Conservation (phyloP, 139 green algal genomes). For the Closterium sp. region DNA sequence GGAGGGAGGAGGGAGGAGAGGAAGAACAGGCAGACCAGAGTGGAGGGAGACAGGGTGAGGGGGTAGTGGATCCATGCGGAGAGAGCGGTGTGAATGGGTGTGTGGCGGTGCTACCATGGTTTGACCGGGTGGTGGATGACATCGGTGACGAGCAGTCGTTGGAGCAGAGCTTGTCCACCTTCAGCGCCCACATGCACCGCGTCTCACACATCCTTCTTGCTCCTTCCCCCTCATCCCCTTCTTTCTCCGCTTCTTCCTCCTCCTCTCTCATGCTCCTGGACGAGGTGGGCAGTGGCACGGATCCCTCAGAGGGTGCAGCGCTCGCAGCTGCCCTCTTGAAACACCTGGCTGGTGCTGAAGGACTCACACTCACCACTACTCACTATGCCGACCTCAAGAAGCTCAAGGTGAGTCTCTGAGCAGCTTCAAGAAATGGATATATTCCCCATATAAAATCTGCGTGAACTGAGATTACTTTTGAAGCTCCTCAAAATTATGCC, state of each 20-base stretch:
- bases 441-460: no score
- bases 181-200: slow-evolving; percentile 48
- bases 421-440: no score
- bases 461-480: no score
- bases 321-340: slow-evolving; percentile 82
- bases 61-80: no score
- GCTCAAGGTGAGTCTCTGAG: no score
- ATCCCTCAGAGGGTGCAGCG: slow-evolving; percentile 87
- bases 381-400: slow-evolving; percentile 58
- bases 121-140: slow-evolving; percentile 32
- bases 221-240: not conserved
- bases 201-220: slow-evolving; percentile 37
- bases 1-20: not conserved
- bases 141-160: slow-evolving; percentile 53
- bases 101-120: slow-evolving; percentile 28
- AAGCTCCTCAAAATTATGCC: no score
- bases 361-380: slow-evolving; percentile 55
- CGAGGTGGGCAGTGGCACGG: slow-evolving; percentile 89
- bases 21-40: not conserved
- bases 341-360: slow-evolving; percentile 32
- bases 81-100: no score
- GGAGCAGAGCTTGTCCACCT: slow-evolving; percentile 57
- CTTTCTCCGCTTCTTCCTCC: not conserved
- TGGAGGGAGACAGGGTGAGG: not conserved
- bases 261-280: slow-evolving; percentile 45